A percentile compares a stretch with the other conserved stretches of the same genome.
Evolutionary conservation across 305 asterid species (phyloP).

Genomic region (Fraxinus dipetala): DNA sequence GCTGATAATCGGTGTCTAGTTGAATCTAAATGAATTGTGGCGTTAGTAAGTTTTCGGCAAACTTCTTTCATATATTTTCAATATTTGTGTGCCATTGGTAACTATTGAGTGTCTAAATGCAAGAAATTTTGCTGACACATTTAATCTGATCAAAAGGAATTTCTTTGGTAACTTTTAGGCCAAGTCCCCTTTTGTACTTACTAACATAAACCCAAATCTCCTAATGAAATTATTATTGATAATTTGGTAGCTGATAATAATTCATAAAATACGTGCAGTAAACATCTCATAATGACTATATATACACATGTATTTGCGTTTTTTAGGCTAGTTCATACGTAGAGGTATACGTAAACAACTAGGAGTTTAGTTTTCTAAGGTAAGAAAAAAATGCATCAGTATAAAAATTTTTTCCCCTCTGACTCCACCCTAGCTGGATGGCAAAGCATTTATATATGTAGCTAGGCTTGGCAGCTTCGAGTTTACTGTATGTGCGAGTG

Average conservation of each 20-base stretch:
- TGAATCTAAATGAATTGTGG: not conserved
- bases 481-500: conserved; percentile 20
- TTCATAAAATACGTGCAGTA: not conserved
- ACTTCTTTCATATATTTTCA: not conserved
- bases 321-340: not conserved
- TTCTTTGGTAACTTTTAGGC: not conserved
- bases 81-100: not conserved
- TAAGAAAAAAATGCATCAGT: not conserved
- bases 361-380: not conserved
- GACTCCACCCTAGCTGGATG: not conserved
- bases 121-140: not conserved
- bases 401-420: not conserved
- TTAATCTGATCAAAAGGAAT: not conserved
- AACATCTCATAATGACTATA: not conserved
- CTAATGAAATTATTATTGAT: not conserved
- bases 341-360: not conserved
- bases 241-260: not conserved
- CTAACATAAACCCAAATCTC: not conserved
- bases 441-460: conserved; percentile 16
- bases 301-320: not conserved
- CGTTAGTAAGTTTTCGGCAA: not conserved
- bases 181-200: not conserved
- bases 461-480: conserved; percentile 24
- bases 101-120: not conserved
- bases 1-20: not conserved